Conservation (phyloP, 345 rosid genomes). For the Gossypium mustelinum region DNA sequence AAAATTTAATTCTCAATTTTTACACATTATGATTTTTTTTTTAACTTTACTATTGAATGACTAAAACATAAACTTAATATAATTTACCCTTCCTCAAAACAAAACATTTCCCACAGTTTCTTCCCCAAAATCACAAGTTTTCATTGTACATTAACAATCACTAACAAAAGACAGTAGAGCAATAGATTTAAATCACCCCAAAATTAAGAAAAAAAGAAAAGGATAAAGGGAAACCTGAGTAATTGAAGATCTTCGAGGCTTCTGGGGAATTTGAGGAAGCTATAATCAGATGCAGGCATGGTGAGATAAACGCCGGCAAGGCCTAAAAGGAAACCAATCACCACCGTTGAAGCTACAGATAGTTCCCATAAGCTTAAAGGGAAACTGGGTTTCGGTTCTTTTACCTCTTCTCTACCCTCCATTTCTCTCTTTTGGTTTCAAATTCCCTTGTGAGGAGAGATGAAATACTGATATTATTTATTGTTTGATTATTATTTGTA, state of each 20-base stretch:
- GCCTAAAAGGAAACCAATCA: constrained; percentile 53
- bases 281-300: constrained; percentile 88
- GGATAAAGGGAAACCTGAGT: constrained; percentile 45
- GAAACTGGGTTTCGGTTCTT: constrained; percentile 27
- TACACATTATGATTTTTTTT: too few species aligned
- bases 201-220: background rate
- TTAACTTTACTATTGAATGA: too few species aligned
- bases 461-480: too few species aligned
- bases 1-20: too few species aligned
- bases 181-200: background rate
- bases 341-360: constrained; percentile 48
- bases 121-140: background rate
- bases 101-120: background rate
- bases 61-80: too few species aligned
- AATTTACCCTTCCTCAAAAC: background rate
- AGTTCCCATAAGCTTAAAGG: constrained; percentile 70
- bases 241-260: constrained; percentile 83
- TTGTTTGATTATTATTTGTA: background rate
- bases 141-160: background rate
- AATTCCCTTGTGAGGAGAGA: too few species aligned
- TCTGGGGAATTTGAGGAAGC: constrained; percentile 90
- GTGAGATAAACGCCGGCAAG: constrained; percentile 71
- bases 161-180: background rate
- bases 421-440: constrained; percentile 12
- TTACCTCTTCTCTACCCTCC: constrained; percentile 4